These are phyloP conservation scores for Linderniella brevidens DNA, from an alignment of 257 asterid species.

Conservation along the genomic window DNA sequence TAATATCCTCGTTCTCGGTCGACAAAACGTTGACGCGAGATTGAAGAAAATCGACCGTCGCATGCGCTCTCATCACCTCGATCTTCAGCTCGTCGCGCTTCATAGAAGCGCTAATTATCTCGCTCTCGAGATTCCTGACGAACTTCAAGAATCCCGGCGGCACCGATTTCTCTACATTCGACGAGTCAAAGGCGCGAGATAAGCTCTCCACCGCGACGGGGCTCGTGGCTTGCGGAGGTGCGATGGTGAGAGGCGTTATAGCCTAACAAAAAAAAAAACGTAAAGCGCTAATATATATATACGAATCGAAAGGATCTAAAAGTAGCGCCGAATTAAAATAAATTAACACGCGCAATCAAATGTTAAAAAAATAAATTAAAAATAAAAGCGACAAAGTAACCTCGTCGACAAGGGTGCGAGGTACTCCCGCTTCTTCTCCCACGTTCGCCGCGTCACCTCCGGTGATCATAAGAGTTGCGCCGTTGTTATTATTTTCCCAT, in stretches of 20 bases:
- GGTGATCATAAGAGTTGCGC: slow-evolving; percentile 25
- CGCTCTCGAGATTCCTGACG: slow-evolving; percentile 63
- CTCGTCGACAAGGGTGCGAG: too few relatives aligned
- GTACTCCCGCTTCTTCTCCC: slow-evolving; percentile 44
- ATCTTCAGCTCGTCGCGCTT: slow-evolving; percentile 72
- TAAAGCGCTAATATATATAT: too few relatives aligned
- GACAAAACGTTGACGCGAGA: slow-evolving; percentile 39
- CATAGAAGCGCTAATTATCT: slow-evolving; percentile 64
- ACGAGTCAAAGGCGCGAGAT: slow-evolving; percentile 56
- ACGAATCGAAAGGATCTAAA: too few relatives aligned
- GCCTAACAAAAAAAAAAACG: slow-evolving; percentile 18
- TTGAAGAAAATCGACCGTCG: slow-evolving; percentile 76
- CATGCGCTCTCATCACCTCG: slow-evolving; percentile 94
- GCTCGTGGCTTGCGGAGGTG: slow-evolving; percentile 24
- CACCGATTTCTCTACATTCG: slow-evolving; percentile 69
- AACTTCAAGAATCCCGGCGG: slow-evolving; percentile 83
- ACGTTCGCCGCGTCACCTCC: too few relatives aligned
- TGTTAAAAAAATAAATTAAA: too few relatives aligned
- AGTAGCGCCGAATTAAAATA: too few relatives aligned
- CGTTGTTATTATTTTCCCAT: slow-evolving; percentile 66
- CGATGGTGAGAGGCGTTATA: slow-evolving; percentile 23
- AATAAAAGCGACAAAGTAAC: slow-evolving; percentile 15
- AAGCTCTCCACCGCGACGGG: too few relatives aligned
- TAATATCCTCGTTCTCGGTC: slow-evolving; percentile 43
- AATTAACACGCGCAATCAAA: too few relatives aligned